Evolutionary conservation across 768 basidiomycete species (phyloP), one percentile per base, ranked within the genome.

Genomic region (Lactifluus echinatus): DNA sequence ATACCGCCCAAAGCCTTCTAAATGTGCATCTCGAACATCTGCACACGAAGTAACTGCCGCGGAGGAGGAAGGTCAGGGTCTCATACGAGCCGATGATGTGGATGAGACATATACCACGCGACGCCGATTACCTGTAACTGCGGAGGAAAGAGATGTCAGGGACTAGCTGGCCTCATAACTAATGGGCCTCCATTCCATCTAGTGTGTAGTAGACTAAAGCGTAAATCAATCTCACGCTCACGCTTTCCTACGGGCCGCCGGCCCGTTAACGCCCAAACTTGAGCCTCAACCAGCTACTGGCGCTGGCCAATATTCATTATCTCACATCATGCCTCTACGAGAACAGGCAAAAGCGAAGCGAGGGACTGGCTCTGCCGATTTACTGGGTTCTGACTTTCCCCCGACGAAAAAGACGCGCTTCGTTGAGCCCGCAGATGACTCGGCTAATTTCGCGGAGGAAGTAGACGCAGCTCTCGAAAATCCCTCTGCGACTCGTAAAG

Each of bases 321-420:
- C 31, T 19, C 40, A 24, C 34, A 55, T 40, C 31, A 67, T 61
- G 66, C 62, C 64, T 47, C 63, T 72, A 3, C 66, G 63, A 39
- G 53, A 50, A 37, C 45, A 60, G n/a, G 34, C 39, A 5, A 64
- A 65, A 15, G 34, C 39, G 3, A 64, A 65, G 31, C 63, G 64
- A 12, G 8, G 63, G 28, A 57, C 60, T 21, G 29, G 45, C 6
- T 48, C 26, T 0, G 14, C 31, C 3, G 60, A 61, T 4, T 23
- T 55, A 17, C 33, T 49, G 1, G 56, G 56, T 14, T 53, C 36
- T 8, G 15, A 59, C 8, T 74, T 71, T 48, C 65, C 52, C 23
- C 59, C 76, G 12, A 61, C 74, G 3, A 89, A 90, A 70, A 89
- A 87, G 65, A 83, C 85, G n/a, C 84, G 88, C 49, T 85, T 90